A percentile compares a stretch with the other conserved stretches of the same genome.
These are phyloP conservation scores for Cutaneotrichosporon arboriforme DNA, from an alignment of 1,284 basidiomycete genomes.

Conservation along the genomic window DNA sequence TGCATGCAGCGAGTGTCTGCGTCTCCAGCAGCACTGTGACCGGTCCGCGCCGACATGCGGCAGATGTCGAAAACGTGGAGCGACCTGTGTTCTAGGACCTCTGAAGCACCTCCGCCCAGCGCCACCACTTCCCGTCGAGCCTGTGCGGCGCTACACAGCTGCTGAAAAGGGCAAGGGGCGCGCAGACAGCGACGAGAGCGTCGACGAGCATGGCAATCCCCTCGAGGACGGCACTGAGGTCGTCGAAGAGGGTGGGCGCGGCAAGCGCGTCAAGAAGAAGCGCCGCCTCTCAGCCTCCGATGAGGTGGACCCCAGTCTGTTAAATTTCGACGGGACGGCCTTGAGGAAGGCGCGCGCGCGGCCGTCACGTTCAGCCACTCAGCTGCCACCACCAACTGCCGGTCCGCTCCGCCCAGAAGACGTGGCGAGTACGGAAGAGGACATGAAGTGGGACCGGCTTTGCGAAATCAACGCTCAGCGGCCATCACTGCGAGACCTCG, in stretches of 20 bases:
- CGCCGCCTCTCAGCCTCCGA: conserved; percentile 24
- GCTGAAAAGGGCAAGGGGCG: conserved; percentile 23
- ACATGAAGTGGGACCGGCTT: conserved; percentile 23
- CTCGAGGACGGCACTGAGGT: not conserved
- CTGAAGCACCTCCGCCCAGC: conserved; percentile 13
- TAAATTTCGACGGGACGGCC: conserved; percentile 18
- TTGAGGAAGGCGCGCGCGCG: conserved; percentile 5
- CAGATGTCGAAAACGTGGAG: conserved; percentile 19
- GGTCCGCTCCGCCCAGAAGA: conserved; percentile 10
- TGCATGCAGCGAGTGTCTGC: conserved; percentile 26
- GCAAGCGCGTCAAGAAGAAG: conserved; percentile 31
- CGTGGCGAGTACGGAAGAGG: conserved; percentile 13
- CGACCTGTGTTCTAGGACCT: conserved; percentile 19
- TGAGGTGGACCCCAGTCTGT: conserved; percentile 25
- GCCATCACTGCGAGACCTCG: conserved; percentile 20
- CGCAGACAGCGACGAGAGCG: conserved; percentile 9
- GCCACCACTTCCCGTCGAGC: not conserved
- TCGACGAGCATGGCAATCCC: not conserved
- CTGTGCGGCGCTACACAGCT: not conserved
- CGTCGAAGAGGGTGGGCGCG: conserved; percentile 14
- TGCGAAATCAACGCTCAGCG: conserved; percentile 18
- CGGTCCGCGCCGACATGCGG: conserved; percentile 28
- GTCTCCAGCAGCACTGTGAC: conserved; percentile 30
- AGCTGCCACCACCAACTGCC: not conserved
- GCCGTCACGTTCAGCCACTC: not conserved